Evolutionary conservation across 192 early-diverging fungal species (phyloP), one percentile per base, ranked within the genome.

Genomic region (Piromyces sp.): DNA sequence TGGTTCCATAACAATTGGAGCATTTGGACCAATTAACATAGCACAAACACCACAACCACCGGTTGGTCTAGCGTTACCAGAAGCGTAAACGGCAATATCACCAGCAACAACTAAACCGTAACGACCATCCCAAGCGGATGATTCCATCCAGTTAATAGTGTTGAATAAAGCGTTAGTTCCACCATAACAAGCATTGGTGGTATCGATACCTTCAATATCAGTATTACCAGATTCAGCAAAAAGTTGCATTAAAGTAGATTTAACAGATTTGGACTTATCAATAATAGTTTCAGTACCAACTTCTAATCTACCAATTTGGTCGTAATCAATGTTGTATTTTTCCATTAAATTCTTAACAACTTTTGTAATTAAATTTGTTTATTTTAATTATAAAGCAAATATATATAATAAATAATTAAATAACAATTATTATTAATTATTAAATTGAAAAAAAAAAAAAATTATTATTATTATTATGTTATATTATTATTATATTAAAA

Each of bases 281-380:
- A 99, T 95, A 84, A 99, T 96, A 78, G 97, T 97, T 87, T 99
- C 97, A 79, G 97, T 99, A 68, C 97, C 97, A 68, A 99, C 96
- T 84, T 99, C 97, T 30, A 99, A 89, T 30, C 94, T 93, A 79
- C 96, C 97, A 89, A 99, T 94, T 86, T 93, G 89, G 68, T 88
- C 92, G 88, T 91, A 94, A 42, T 89, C 87, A 81, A 99, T 92
- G 51, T 91, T 90, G 91, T 97, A 95, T 89, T 96, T 97, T 83
- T 97, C 95, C 87, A 97, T 89, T 79, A 99, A 90, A 87, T 89
- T 93, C 85, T 95, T 90, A 79, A 99, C 96, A 80, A 90, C 97
- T 89, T 82, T 19, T 51, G 78, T n/a, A 1, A 36, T 79, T n/a
- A n/a, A n/a, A n/a, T n/a, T n/a, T n/a, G n/a, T n/a, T n/a, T n/a